A percentile compares a stretch with the other conserved stretches of the same genome.
These are phyloP conservation scores for Aspergillus texensis DNA, from an alignment of 2,329 filamentous ascomycete genomes.

Conservation along the genomic window DNA sequence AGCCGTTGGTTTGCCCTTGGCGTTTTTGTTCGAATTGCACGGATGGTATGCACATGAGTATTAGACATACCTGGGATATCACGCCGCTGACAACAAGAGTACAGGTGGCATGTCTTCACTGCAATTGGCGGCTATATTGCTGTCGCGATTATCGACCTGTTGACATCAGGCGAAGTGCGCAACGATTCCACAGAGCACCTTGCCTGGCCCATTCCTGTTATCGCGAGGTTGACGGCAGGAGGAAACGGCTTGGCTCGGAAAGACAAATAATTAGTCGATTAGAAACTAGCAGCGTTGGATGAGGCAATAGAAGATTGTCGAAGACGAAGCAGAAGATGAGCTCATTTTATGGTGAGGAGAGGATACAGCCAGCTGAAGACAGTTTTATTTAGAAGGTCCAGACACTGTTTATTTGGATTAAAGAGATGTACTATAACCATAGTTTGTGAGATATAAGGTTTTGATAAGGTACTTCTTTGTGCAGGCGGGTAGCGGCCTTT, in stretches of 20 bases:
- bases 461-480: neutral
- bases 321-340: neutral
- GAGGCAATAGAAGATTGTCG: neutral
- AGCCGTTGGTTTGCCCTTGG: conserved; percentile 38
- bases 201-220: conserved; percentile 39
- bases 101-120: conserved; percentile 49
- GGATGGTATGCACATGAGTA: conserved; percentile 40
- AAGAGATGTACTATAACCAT: neutral
- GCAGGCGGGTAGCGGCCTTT: too few relatives aligned
- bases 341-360: neutral
- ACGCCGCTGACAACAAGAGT: neutral
- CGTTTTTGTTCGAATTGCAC: conserved; percentile 46
- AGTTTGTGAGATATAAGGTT: neutral
- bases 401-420: neutral
- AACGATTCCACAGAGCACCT: conserved; percentile 31
- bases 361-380: neutral
- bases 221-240: conserved; percentile 14
- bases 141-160: conserved; percentile 41
- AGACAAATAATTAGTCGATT: neutral
- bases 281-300: neutral
- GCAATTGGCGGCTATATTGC: conserved; percentile 47
- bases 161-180: conserved; percentile 38
- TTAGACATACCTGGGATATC: neutral
- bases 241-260: neutral
- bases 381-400: neutral